Evolutionary conservation across 2,329 filamentous ascomycete genomes (phyloP).

Genomic region (Verticillium albo-atrum): DNA sequence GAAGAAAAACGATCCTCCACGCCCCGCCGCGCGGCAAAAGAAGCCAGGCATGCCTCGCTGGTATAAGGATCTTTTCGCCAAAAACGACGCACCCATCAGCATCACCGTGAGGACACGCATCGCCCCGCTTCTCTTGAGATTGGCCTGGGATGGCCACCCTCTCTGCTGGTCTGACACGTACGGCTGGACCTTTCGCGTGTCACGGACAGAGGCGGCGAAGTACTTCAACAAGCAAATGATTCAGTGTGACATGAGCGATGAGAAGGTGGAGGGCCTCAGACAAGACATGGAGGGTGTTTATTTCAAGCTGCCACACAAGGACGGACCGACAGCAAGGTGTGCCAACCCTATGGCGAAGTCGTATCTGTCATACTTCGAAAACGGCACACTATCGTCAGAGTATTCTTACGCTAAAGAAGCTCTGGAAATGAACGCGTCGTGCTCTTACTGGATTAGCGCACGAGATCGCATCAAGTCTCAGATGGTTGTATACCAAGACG

Average conservation of each 20-base stretch:
- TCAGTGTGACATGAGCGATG: slow-evolving; percentile 71
- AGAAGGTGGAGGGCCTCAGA: slow-evolving; percentile 60
- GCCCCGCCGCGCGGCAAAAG: slow-evolving; percentile 80
- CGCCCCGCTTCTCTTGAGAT: slow-evolving; percentile 75
- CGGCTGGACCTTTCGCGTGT: slow-evolving; percentile 88
- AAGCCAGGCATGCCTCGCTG: slow-evolving; percentile 91
- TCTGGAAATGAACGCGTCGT: slow-evolving; percentile 96
- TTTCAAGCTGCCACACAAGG: slow-evolving; percentile 95
- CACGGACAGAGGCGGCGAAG: slow-evolving; percentile 52
- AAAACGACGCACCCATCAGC: slow-evolving; percentile 62
- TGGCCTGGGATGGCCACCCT: slow-evolving; percentile 87
- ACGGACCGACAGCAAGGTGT: slow-evolving; percentile 82
- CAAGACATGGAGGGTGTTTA: slow-evolving; percentile 66
- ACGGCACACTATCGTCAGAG: slow-evolving; percentile 80
- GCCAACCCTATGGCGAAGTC: slow-evolving; percentile 85
- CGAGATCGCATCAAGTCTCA: slow-evolving; percentile 91
- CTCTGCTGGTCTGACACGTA: slow-evolving; percentile 89
- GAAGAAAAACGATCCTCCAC: slow-evolving; percentile 74
- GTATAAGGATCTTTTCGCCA: slow-evolving; percentile 88
- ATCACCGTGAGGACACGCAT: slow-evolving; percentile 84
- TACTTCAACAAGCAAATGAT: slow-evolving; percentile 71
- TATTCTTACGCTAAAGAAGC: slow-evolving; percentile 90
- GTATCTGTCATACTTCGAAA: slow-evolving; percentile 88
- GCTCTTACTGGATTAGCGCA: slow-evolving; percentile 98
- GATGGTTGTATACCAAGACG: slow-evolving; percentile 82